Base-by-base conservation (phyloP, 1,284 basidiomycete species). In the Phylloboletellus chloephorus region DNA sequence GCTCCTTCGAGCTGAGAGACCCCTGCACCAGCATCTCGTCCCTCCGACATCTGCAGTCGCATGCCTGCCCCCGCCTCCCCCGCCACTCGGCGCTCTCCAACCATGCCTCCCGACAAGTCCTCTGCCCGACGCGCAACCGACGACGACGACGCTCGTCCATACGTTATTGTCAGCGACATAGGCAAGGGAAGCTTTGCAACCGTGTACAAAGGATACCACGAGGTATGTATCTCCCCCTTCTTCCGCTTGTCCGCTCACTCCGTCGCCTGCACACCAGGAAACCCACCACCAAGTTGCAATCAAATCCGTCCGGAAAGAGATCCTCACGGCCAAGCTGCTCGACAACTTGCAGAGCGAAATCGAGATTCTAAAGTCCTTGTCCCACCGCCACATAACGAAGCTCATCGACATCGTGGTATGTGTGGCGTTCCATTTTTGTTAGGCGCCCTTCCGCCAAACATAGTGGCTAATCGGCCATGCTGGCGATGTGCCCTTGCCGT, bases 311-410 rank as follows among this genome's bases (percentile, higher is more conserved):
- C 88, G 85, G 46, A 81, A 87, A 38, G 82, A 86, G 55, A 92
- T 87, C 54, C 79, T 98, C 23, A 93, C 86, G 17, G 73, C 85
- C 17, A 98, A 98, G 69, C 79, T 98, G 16, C 82, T 97, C 44
- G 94, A 98, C 65, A 98, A 98, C 60, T 78, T 98, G 21, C 91
- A 97, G 64, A 91, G 86, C 55, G 95, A 99, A 73, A 98, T 98
- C 51, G 84, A 90, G 51, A 98, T 99, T 52, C 79, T 98, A 56
- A 98, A 97, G 70, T 82, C 84, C 3, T 79, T 98, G 44, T 88
- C 86, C 13, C 92, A 99, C 64, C 76, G 86, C 39, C 93, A 98
- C 68, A 88, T 99, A 43, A 97, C 96, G 21, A 83, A 84, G 51
- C 76, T 98, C 17, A 79, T 91, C 42, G 92, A 98, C 61, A 96